Conservation (phyloP, 805 yeast species). For the Wickerhamomyces sydowiorum region DNA sequence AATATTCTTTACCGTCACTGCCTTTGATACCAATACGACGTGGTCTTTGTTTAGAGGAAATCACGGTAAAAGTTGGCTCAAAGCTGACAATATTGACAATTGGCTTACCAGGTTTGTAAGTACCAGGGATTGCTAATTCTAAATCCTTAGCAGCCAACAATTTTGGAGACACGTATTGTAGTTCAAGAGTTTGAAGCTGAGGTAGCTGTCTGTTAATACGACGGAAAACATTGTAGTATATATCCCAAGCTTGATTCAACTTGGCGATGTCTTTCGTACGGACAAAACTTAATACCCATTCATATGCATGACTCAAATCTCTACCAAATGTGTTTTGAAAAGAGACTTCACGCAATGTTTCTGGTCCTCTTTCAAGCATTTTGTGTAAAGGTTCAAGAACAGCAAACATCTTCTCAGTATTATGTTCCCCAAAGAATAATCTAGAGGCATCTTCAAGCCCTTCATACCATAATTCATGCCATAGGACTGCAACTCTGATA, state of each 20-base stretch:
- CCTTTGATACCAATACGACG: conserved; percentile 76
- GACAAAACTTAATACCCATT: conserved; percentile 85
- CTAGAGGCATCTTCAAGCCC: conserved; percentile 96
- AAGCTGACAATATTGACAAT: conserved; percentile 66
- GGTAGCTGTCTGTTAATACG: conserved; percentile 86
- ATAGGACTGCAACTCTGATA: conserved; percentile 88
- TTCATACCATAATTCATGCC: conserved; percentile 99
- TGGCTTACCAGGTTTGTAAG: conserved; percentile 81
- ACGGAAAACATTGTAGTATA: conserved; percentile 89
- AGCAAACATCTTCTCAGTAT: conserved; percentile 90
- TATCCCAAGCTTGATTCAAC: conserved; percentile 96
- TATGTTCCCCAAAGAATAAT: conserved; percentile 88
- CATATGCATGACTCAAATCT: conserved; percentile 87
- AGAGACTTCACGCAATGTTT: conserved; percentile 86
- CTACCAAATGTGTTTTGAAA: conserved; percentile 92
- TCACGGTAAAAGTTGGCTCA: conserved; percentile 80
- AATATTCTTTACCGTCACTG: conserved; percentile 88
- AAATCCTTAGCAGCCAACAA: conserved; percentile 71
- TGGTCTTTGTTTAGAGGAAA: conserved; percentile 94
- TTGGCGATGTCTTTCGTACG: conserved; percentile 82
- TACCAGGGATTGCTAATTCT: conserved; percentile 90
- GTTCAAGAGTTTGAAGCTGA: conserved; percentile 76
- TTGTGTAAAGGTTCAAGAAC: conserved; percentile 86
- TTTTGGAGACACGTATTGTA: conserved; percentile 92
- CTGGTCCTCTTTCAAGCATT: conserved; percentile 81